Base-by-base conservation (phyloP, 768 basidiomycete species). In the Fistulinella prunicolor region DNA sequence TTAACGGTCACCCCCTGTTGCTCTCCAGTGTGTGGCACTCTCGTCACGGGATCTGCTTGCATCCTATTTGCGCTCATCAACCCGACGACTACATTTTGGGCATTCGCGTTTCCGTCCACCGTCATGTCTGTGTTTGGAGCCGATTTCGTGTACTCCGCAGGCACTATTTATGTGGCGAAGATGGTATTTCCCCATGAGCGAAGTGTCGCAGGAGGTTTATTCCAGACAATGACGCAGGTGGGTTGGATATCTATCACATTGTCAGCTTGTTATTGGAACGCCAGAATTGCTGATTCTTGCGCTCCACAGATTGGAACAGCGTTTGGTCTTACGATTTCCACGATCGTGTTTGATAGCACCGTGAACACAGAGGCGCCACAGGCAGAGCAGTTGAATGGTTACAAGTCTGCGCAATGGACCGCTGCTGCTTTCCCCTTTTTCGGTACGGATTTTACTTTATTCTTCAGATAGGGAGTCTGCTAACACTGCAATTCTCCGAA, bases 151-250 rank as follows among this genome's bases (percentile, higher is more conserved):
- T 90, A 81, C 57, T 70, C 89, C 0, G 69, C 81, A 0, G 89
- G 89, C 3, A 85, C 85, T 6, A 67, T 91, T 14, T 91, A 85
- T 56, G 78, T 89, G 35, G 84, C 87, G 3, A 85, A 83, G 57
- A 73, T 85, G 9, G 75, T 80, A 2, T 62, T 75, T 1, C 81
- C 80, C 3, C 74, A 85, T 46, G 89, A 91, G 56, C 89, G 91
- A 64, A 83, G 81, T 64, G 71, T 90, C 4, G 81, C 83, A 6
- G 88, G 86, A 3, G 89, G 81, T 9, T 49, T 89, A 19, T 89
- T 90, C 65, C 85, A 86, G 60, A 89, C 89, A 1, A 81, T 91
- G 78, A 83, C 78, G 6, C 84, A 86, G 71, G 83, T 81, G 48
- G 47, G 68, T 32, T n/a, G n/a, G n/a, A n/a, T n/a, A n/a, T n/a